These are phyloP conservation scores for Filobasidium floriforme DNA, from an alignment of 768 basidiomycete species.

Conservation along the genomic window DNA sequence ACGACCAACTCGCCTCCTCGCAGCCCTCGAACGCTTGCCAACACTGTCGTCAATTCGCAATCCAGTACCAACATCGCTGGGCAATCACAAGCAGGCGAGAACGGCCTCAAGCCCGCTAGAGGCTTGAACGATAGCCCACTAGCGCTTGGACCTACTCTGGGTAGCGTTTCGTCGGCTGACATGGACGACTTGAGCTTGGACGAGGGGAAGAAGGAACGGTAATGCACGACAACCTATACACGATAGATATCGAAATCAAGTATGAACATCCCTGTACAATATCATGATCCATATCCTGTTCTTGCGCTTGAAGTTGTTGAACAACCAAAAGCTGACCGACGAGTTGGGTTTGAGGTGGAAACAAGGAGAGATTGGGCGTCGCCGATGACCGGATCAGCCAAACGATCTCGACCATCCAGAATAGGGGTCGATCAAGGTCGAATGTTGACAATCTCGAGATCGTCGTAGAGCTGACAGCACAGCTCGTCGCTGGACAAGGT, in stretches of 20 bases:
- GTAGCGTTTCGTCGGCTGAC: neutral
- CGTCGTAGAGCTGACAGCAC: neutral
- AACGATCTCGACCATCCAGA: neutral
- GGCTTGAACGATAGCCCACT: conserved; percentile 35
- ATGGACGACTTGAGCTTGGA: neutral
- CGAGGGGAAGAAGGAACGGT: neutral
- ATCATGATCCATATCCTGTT: neutral
- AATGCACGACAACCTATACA: neutral
- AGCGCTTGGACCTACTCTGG: conserved; percentile 29
- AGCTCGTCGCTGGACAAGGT: neutral
- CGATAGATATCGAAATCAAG: neutral
- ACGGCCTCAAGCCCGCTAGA: conserved; percentile 14
- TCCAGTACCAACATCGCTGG: conserved; percentile 15
- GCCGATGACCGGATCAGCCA: neutral
- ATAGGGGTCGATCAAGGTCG: neutral
- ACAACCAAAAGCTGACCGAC: no score
- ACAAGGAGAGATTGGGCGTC: neutral
- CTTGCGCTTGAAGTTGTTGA: no score
- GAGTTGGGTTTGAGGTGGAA: neutral
- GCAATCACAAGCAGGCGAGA: neutral
- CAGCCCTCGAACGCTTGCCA: conserved; percentile 11
- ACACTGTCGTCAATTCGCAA: conserved; percentile 8
- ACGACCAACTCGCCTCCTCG: conserved; percentile 14
- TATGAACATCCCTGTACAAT: neutral
- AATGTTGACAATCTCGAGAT: no score